These are phyloP conservation scores for Cladophialophora yegresii DNA, from an alignment of 2,329 filamentous ascomycete genomes.

Conservation along the genomic window DNA sequence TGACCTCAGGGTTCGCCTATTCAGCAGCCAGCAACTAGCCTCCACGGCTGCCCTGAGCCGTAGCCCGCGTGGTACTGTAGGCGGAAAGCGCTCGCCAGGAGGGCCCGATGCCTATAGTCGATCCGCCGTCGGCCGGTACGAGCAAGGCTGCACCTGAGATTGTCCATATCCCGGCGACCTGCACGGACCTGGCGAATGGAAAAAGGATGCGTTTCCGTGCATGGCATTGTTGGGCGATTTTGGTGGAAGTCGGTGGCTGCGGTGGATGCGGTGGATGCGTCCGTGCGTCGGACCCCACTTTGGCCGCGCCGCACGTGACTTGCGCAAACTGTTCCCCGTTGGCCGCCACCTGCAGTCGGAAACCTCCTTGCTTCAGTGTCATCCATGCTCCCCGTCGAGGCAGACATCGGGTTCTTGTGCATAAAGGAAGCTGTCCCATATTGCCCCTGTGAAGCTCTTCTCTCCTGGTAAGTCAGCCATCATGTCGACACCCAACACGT, in stretches of 20 bases:
- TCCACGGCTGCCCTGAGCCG: not conserved
- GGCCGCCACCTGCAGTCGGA: not conserved
- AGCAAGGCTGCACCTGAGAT: not conserved
- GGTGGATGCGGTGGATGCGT: not conserved
- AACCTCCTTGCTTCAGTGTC: not conserved
- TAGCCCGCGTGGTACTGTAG: not conserved
- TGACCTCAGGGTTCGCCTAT: not conserved
- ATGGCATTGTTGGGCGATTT: not conserved
- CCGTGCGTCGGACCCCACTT: not conserved
- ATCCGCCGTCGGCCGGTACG: no score
- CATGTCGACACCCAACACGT: not conserved
- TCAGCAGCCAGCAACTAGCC: not conserved
- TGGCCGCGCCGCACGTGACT: not conserved
- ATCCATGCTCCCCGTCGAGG: not conserved
- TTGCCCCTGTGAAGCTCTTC: not conserved
- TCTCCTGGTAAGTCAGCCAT: not conserved
- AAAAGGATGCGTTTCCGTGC: not conserved
- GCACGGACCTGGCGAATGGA: not conserved
- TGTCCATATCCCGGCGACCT: not conserved
- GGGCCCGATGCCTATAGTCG: not conserved
- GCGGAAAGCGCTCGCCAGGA: not conserved
- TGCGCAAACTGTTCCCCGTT: not conserved
- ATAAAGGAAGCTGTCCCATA: not conserved
- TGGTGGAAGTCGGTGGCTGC: not conserved
- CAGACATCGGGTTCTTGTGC: not conserved